Evolutionary conservation across 1,139 yeast species (phyloP).

Genomic region (Blastobotrys elegans): DNA sequence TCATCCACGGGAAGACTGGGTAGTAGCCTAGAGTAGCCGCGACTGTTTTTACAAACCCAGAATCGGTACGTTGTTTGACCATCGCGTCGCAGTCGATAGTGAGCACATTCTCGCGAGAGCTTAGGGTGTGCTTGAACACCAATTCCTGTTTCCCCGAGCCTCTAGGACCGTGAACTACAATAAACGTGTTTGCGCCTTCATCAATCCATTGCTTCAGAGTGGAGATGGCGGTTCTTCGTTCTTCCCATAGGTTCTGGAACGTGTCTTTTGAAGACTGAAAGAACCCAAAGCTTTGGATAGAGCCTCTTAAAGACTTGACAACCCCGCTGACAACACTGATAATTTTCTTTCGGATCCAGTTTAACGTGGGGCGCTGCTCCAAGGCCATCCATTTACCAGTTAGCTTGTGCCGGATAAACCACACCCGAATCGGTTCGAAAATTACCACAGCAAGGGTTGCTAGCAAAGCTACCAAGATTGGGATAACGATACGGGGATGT

Average conservation of each 20-base stretch:
- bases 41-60: conserved; percentile 58
- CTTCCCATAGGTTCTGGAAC: conserved; percentile 57
- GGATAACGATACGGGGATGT: conserved; percentile 79
- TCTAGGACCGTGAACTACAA: conserved; percentile 84
- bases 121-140: conserved; percentile 64
- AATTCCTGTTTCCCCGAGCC: conserved; percentile 90
- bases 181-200: conserved; percentile 79
- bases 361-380: conserved; percentile 16
- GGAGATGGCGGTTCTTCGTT: conserved; percentile 60
- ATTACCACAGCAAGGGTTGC: conserved; percentile 80
- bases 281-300: conserved; percentile 25
- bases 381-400: conserved; percentile 20
- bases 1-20: conserved; percentile 93
- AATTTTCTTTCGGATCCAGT: conserved; percentile 26
- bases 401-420: conserved; percentile 70
- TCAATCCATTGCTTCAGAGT: conserved; percentile 70
- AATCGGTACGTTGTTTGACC: conserved; percentile 60
- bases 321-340: conserved; percentile 17
- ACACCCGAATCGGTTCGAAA: conserved; percentile 89
- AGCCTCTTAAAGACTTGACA: conserved; percentile 31
- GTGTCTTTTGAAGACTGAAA: conserved; percentile 24
- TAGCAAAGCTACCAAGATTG: conserved; percentile 53
- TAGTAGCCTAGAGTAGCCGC: conserved; percentile 82
- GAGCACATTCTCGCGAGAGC: conserved; percentile 53
- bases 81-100: conserved; percentile 75